Percentiles rank a stretch among this genome's conserved stretches.
Conservation (phyloP, 441 rosid genomes). For the Adansonia rubrostipa region DNA sequence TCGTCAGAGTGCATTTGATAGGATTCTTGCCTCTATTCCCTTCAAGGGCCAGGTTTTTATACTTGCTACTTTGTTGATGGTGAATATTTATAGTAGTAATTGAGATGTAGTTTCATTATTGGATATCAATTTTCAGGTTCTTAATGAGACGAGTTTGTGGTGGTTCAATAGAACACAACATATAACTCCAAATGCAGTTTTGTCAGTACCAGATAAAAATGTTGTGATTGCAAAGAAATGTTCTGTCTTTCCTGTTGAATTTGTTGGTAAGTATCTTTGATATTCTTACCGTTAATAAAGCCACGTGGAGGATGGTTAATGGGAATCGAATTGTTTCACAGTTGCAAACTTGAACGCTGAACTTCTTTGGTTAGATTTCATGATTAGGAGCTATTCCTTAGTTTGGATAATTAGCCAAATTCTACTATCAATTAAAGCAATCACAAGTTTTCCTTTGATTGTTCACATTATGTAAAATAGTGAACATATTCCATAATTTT, state of each 20-base stretch:
- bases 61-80: background rate
- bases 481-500: background rate
- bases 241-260: conserved; percentile 88
- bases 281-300: background rate
- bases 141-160: conserved; percentile 93
- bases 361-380: background rate
- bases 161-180: conserved; percentile 82
- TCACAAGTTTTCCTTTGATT: background rate
- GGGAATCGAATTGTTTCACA: background rate
- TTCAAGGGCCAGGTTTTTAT: conserved; percentile 90
- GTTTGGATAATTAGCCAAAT: background rate
- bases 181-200: conserved; percentile 76
- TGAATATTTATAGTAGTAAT: background rate
- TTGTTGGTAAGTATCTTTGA: conserved; percentile 73
- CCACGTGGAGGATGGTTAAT: background rate
- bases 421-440: background rate
- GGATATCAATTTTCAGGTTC: conserved; percentile 61
- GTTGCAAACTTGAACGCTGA: conserved; percentile 18
- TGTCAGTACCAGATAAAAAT: conserved; percentile 82
- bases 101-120: background rate
- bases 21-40: conserved; percentile 90
- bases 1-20: conserved; percentile 93
- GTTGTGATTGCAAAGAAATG: conserved; percentile 94
- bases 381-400: background rate
- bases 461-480: background rate